A percentile compares a stretch with the other conserved stretches of the same genome.
Evolutionary conservation across 140 eudicot species (phyloP).

Genomic region (Flaveria floridana): DNA sequence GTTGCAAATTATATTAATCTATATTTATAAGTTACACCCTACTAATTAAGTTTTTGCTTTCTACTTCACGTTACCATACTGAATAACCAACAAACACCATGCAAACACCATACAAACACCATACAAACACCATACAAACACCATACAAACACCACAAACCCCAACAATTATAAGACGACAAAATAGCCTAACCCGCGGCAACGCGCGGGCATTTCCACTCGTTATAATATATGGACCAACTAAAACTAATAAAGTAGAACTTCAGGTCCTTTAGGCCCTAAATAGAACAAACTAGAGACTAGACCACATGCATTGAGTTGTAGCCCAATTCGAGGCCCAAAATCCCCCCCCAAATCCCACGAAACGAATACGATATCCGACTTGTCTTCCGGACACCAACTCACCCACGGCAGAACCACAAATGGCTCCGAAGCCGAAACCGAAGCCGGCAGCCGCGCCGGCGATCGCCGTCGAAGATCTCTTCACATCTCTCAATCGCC

Average conservation of each 20-base stretch:
- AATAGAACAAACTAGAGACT: not conserved
- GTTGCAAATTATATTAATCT: no score
- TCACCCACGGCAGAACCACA: constrained; percentile 1
- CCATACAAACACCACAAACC: no score
- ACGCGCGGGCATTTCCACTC: no score
- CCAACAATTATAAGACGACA: no score
- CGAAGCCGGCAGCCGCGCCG: constrained; percentile 44
- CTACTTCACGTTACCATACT: no score
- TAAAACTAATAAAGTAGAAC: not conserved
- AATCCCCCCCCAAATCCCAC: constrained; percentile 8
- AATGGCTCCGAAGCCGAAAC: constrained; percentile 82
- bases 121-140: no score
- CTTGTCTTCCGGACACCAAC: constrained; percentile 13
- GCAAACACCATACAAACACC: no score
- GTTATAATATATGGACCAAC: no score
- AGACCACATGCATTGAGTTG: not conserved
- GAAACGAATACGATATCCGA: not conserved
- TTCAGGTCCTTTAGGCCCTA: constrained; percentile 11
- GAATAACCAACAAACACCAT: no score
- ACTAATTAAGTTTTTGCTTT: no score
- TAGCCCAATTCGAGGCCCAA: constrained; percentile 23
- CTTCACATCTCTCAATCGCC: constrained; percentile 71
- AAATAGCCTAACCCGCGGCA: no score
- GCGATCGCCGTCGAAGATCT: constrained; percentile 66
- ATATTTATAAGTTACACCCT: no score